A percentile compares a stretch with the other conserved stretches of the same genome.
These are phyloP conservation scores for Cetraspora pellucida DNA, from an alignment of 192 early-diverging fungal species.

Conservation along the genomic window DNA sequence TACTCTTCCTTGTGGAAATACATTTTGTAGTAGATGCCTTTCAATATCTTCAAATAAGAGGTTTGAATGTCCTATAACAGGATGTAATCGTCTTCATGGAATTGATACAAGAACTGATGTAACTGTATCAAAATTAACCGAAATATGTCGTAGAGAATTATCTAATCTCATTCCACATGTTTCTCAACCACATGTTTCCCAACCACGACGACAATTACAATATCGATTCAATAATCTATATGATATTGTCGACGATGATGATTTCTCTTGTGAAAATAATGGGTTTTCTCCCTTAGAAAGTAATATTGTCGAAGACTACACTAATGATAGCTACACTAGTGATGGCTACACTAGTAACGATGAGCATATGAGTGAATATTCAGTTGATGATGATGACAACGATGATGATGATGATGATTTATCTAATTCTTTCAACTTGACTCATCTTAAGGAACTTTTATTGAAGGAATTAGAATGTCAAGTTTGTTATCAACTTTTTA, in stretches of 20 bases:
- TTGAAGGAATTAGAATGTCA: constrained; percentile 62
- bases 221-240: background rate
- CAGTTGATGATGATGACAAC: background rate
- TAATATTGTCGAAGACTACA: too few relatives aligned
- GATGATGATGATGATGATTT: background rate
- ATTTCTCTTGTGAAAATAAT: too few relatives aligned
- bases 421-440: background rate
- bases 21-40: constrained; percentile 18
- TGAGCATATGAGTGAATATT: background rate
- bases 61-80: constrained; percentile 4
- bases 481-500: constrained; percentile 56
- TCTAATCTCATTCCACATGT: background rate
- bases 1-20: constrained; percentile 26
- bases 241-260: background rate
- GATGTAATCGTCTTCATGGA: constrained; percentile 1
- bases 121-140: constrained; percentile 9
- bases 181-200: background rate
- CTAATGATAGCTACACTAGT: background rate
- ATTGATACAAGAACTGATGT: constrained; percentile 2
- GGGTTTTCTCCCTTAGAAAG: too few relatives aligned
- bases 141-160: background rate
- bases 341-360: background rate
- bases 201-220: background rate
- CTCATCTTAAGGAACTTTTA: background rate
- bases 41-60: background rate